These are phyloP conservation scores for Saccharum spontaneum DNA, from an alignment of 176 grass and related monocot genomes.

Conservation along the genomic window DNA sequence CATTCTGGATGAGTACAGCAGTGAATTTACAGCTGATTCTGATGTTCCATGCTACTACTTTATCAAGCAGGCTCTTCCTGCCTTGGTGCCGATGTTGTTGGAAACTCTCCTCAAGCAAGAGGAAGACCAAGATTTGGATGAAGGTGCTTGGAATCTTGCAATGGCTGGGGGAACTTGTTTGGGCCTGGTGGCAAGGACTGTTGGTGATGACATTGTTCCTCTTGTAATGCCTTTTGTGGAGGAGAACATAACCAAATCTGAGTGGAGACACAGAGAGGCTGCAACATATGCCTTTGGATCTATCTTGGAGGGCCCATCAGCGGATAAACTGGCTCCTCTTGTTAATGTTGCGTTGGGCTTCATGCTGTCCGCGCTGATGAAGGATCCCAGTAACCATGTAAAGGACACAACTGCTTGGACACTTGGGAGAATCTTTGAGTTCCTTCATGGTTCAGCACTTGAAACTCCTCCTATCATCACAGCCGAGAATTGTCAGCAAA, in stretches of 20 bases:
- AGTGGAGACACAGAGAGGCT: constrained; percentile 81
- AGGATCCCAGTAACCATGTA: constrained; percentile 85
- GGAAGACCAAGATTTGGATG: constrained; percentile 89
- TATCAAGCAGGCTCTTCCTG: constrained; percentile 80
- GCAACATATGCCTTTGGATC: constrained; percentile 92
- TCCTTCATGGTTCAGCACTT: constrained; percentile 79
- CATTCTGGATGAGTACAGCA: constrained; percentile 80
- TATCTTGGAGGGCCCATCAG: constrained; percentile 85
- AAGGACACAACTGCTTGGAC: constrained; percentile 96
- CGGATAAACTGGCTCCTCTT: constrained; percentile 74
- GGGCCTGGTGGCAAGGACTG: constrained; percentile 76
- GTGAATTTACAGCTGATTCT: constrained; percentile 79
- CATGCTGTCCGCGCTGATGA: constrained; percentile 69
- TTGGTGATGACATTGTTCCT: constrained; percentile 92
- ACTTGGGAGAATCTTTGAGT: constrained; percentile 87
- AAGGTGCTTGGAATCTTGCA: constrained; percentile 88
- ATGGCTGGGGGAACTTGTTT: constrained; percentile 97
- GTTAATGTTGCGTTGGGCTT: constrained; percentile 79
- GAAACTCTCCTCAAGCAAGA: constrained; percentile 91
- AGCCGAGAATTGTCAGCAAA: constrained; percentile 68
- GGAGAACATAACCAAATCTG: constrained; percentile 79
- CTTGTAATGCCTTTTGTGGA: constrained; percentile 94
- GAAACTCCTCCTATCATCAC: constrained; percentile 76
- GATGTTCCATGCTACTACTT: constrained; percentile 82
- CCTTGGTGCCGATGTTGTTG: constrained; percentile 75